A percentile compares a stretch with the other conserved stretches of the same genome.
phyloP scores from a whole-genome alignment of 148 eudicot species.

The Vaccinium vitisidaea region DNA sequence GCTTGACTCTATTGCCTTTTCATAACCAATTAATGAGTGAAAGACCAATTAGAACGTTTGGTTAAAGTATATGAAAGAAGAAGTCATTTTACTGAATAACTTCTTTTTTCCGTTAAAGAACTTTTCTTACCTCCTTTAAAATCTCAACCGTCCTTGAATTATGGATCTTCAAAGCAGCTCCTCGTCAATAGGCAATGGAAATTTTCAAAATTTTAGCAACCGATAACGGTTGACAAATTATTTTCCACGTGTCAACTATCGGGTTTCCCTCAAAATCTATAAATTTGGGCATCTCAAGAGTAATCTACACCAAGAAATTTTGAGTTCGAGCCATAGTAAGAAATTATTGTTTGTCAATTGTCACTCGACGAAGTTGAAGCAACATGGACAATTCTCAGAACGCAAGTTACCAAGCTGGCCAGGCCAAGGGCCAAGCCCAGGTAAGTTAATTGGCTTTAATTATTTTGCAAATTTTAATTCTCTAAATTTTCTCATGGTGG shows the following conservation, averaged over 20 bases:
- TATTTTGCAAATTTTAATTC: not conserved
- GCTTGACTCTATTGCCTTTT: no score
- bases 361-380: not conserved
- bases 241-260: not conserved
- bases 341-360: not conserved
- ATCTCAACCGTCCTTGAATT: not conserved
- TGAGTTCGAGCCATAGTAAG: not conserved
- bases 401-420: slow-evolving; percentile 40
- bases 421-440: slow-evolving; percentile 50
- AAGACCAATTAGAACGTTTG: no score
- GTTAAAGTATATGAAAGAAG: no score
- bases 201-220: not conserved
- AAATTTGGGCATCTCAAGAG: slow-evolving; percentile 14
- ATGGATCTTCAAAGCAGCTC: slow-evolving; percentile 8
- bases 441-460: slow-evolving; percentile 10
- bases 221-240: not conserved
- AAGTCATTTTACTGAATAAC: no score
- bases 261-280: slow-evolving; percentile 6
- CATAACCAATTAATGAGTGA: no score
- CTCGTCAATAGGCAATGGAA: not conserved
- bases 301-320: slow-evolving; percentile 7
- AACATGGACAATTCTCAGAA: slow-evolving; percentile 35
- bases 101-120: not conserved
- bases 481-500: not conserved
- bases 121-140: slow-evolving; percentile 10